Evolutionary conservation across 495 filamentous ascomycete genomes (phyloP), one percentile per base, ranked within the genome.

Genomic region (Hypoxylon fuscum): DNA sequence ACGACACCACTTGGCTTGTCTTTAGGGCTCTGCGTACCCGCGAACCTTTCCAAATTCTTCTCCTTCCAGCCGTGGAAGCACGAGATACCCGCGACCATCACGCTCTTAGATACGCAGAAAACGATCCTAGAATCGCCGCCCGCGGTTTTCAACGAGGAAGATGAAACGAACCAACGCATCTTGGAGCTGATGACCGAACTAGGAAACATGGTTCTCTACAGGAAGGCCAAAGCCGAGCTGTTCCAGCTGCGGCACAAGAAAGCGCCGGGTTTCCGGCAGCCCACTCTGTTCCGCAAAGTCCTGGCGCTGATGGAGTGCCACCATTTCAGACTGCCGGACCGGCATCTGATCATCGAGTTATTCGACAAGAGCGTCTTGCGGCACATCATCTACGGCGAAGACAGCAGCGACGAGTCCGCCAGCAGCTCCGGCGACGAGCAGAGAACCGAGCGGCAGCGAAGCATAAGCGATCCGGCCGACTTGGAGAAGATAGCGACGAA

Each of bases 351-450:
- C 29, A 86, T 97, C 45, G 93, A 97, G 71, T 77, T 98, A 20
- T 98, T 98, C 72, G 94, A 98, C 63, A 93, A 91, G 75, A 86
- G 81, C 31, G 91, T 98, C 22, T 78, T 98, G 73, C 79, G 92
- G 63, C 84, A 86, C 37, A 90, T 97, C 50, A 88, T 98, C 8
- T 81, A 81, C 56, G 82, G 77, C 14, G 81, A 85, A 58, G 81
- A 81, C 15, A 73, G 72, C 21, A 67, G 68, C 48, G 70, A 72
- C 47, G 69, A 72, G 4, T 68, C 62, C 10, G 68, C 45, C 1
- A 72, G 65, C 12, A 77, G 72, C 47, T 79, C 77, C 5, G 74
- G 74, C 0, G 77, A 81, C 41, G 78, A 82, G 53, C 72, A 78
- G 38, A 72, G 77, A 25, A 82, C 81, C 1, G 82, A 81, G 49